Evolutionary conservation across 2,329 filamentous ascomycete genomes (phyloP).

Genomic region (Cladosporium colombiae): DNA sequence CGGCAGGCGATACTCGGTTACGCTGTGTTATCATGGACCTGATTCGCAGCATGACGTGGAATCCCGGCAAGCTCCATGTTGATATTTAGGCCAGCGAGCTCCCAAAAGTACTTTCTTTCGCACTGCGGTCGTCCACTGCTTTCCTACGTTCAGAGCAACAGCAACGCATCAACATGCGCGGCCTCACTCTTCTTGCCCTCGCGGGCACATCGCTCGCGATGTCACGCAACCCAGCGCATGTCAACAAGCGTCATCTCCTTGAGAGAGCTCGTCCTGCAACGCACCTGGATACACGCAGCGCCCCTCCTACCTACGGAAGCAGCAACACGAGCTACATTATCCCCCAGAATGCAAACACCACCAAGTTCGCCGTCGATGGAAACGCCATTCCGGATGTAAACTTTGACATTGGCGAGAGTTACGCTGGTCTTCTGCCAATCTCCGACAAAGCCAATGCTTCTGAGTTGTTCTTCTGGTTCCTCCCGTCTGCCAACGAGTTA

Average conservation of each 20-base stretch:
- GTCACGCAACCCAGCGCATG: constrained; percentile 29
- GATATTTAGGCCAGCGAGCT: background rate
- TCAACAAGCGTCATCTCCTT: constrained; percentile 27
- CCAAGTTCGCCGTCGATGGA: constrained; percentile 43
- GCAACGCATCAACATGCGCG: constrained; percentile 5
- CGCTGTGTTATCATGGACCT: background rate
- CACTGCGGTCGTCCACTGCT: background rate
- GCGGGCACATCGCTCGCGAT: constrained; percentile 22
- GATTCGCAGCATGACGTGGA: background rate
- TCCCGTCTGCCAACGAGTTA: constrained; percentile 43
- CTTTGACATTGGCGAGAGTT: constrained; percentile 40
- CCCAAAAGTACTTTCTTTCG: background rate
- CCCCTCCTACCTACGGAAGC: constrained; percentile 23
- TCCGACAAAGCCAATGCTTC: constrained; percentile 31
- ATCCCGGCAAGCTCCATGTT: background rate
- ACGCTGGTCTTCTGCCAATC: constrained; percentile 37
- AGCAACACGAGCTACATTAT: constrained; percentile 36
- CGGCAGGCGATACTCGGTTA: background rate
- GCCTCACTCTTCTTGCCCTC: constrained; percentile 11
- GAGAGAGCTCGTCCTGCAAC: constrained; percentile 13
- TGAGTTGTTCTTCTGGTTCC: constrained; percentile 54
- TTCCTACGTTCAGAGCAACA: background rate
- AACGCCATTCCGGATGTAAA: constrained; percentile 36
- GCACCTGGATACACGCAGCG: constrained; percentile 12
- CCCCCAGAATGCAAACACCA: constrained; percentile 45